Evolutionary conservation across 768 basidiomycete genomes (phyloP), one percentile per base, ranked within the genome.

Genomic region (Erythrobasidium yunnanense): DNA sequence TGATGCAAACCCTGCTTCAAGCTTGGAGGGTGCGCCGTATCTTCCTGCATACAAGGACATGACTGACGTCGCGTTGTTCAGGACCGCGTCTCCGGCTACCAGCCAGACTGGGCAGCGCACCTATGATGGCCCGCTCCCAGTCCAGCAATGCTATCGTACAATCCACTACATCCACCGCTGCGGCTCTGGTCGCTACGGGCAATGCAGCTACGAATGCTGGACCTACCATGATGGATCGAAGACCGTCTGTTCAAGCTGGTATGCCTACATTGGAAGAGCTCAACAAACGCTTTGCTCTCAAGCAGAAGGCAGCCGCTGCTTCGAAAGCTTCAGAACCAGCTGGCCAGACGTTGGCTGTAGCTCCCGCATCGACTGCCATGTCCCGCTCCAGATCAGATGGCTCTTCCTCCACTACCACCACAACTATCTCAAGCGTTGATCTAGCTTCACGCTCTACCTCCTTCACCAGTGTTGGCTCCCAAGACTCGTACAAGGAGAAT

Each of bases 221-320:
- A n/a, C 38, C 45, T 3, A 42, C 56, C 45, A 25, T 38, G 3
- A 22, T 38, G 34, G 5, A 15, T 15, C 42, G 33, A 55, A 55
- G 27, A 18, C 54, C 34, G 32, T 55, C 54, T 32, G 33, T 55
- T 55, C 54, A 32, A 55, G 34, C 54, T 4, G 57, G 57, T 22
- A 23, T 60, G 4, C 57, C 57, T 4, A 45, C 57, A 6, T 25
- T 60, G 45, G 57, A 60, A 32, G 42, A n/a, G n/a, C 27, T 60
- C 18, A 25, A 60, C 20, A 60, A 60, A 27, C 57, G 57, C 6
- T 60, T 60, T 46, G 57, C 57, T 11, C 42, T 22, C 29, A 60
- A 60, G 38, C 34, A 42, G 42, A 51, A 52, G 33, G 38, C 46
- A 25, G 27, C 7, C 11, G 34, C 18, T 13, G 20, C 18, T 23